Evolutionary conservation across 2,329 filamentous ascomycete species (phyloP), one percentile per base, ranked within the genome.

Genomic region (Trichoderma harzianum): DNA sequence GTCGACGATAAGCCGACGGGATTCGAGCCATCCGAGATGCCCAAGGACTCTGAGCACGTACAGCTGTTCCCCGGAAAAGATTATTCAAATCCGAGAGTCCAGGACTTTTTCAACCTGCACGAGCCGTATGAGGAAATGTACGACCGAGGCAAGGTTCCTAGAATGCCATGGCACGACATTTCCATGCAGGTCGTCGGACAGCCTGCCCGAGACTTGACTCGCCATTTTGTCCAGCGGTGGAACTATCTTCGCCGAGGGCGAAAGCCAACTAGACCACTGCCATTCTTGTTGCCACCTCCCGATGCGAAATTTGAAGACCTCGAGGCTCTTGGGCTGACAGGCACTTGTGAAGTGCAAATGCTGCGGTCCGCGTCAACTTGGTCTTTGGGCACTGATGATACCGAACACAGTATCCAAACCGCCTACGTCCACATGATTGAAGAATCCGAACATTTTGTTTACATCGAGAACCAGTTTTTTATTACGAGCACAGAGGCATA

Each of bases 121-220:
- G 94, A 97, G 80, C 96, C 96, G 2, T 98, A 98, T 78, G 96
- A 97, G 78, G 96, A 99, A 81, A 98, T 98, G 96, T 99, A 98
- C 78, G 94, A 98, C 81, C 91, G 96, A 70, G 92, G 90, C 73
- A 92, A 92, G 79, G 89, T 95, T 21, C 94, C 96, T 2, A 87
- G 96, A 73, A 99, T 98, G 96, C 95, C 96, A 1, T 99, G 96
- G 96, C 96, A 99, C 78, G 96, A 99, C 80, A 94, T 99, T 74
- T 90, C 92, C 3, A 98, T 99, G 96, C 96, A 98, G 81, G 91
- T 99, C 55, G 94, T 98, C 57, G 96, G 96, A 5, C 96, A 98
- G 80, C 96, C 96, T 3, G 95, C 96, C 14, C 89, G 96, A 75
- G 96, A 99, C 82, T 84, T 98, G 74, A 98, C 95, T 2, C 90